phyloP scores from a whole-genome alignment of 176 grass and related monocot species.

The Areca catechu region DNA sequence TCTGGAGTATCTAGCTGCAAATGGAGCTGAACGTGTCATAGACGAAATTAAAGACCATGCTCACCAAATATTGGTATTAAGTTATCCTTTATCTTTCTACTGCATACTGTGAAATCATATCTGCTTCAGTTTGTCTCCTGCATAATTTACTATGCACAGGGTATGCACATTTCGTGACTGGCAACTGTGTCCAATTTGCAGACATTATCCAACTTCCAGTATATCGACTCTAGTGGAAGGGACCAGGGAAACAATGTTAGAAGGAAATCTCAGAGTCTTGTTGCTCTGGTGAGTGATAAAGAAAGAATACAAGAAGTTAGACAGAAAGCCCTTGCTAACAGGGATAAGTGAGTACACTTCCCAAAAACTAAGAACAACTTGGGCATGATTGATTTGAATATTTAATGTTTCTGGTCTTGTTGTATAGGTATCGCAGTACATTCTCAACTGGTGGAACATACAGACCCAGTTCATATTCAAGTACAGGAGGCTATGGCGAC shows the following conservation, averaged over 20 bases:
- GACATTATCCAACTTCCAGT: slow-evolving; percentile 92
- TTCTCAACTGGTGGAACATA: slow-evolving; percentile 51
- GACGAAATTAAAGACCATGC: slow-evolving; percentile 90
- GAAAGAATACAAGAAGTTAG: slow-evolving; percentile 94
- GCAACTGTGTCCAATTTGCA: slow-evolving; percentile 27
- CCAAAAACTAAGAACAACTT: not conserved
- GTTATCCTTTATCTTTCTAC: not conserved
- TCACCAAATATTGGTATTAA: slow-evolving; percentile 89
- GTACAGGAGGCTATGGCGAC: slow-evolving; percentile 38
- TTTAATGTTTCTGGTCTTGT: not conserved
- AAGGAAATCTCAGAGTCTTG: slow-evolving; percentile 83
- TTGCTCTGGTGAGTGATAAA: slow-evolving; percentile 95
- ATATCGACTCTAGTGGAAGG: slow-evolving; percentile 86
- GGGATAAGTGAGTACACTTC: slow-evolving; percentile 61
- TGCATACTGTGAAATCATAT: not conserved
- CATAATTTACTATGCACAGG: not conserved
- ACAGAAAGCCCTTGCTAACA: slow-evolving; percentile 77
- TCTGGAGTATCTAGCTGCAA: slow-evolving; percentile 80
- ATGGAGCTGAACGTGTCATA: slow-evolving; percentile 90
- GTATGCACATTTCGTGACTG: not conserved
- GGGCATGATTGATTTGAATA: not conserved
- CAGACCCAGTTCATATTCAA: slow-evolving; percentile 28
- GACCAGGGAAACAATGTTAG: slow-evolving; percentile 96
- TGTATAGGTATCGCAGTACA: slow-evolving; percentile 53
- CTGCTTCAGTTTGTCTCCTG: not conserved